A percentile compares a stretch with the other conserved stretches of the same genome.
Evolutionary conservation across 148 eudicot genomes (phyloP).

Genomic region (Silene conica): DNA sequence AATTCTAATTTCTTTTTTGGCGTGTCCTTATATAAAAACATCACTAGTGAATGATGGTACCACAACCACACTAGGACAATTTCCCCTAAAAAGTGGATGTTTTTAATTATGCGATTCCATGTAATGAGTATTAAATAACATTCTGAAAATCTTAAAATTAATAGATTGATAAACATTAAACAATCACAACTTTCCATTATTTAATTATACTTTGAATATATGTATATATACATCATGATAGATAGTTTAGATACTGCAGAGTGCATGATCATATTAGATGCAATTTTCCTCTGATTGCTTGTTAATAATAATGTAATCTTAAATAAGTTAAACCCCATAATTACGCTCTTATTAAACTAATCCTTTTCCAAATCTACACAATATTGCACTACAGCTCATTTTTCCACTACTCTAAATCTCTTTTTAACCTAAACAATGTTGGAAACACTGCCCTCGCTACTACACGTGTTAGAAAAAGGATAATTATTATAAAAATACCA

Average conservation of each 20-base stretch:
- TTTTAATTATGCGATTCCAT: constrained; percentile 5
- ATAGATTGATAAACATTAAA: background rate
- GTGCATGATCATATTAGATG: background rate
- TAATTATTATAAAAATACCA: too few relatives aligned
- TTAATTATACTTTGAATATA: background rate
- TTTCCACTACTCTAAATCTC: background rate
- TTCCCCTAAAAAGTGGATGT: background rate
- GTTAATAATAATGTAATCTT: background rate
- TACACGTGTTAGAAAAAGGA: too few relatives aligned
- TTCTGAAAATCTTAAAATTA: too few relatives aligned
- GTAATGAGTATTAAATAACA: too few relatives aligned
- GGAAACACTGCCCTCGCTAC: too few relatives aligned
- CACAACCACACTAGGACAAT: constrained; percentile 5
- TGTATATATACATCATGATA: too few relatives aligned
- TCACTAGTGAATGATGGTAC: constrained; percentile 4
- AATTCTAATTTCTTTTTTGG: background rate
- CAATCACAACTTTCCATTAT: background rate
- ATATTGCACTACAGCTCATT: background rate
- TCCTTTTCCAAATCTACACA: background rate
- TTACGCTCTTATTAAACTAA: background rate
- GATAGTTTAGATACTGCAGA: background rate
- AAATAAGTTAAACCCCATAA: too few relatives aligned
- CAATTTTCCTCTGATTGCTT: too few relatives aligned
- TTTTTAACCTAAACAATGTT: too few relatives aligned
- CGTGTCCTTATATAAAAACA: constrained; percentile 1